Conservation (phyloP, 2,329 filamentous ascomycete genomes). For the Blumeriella jaapii region DNA sequence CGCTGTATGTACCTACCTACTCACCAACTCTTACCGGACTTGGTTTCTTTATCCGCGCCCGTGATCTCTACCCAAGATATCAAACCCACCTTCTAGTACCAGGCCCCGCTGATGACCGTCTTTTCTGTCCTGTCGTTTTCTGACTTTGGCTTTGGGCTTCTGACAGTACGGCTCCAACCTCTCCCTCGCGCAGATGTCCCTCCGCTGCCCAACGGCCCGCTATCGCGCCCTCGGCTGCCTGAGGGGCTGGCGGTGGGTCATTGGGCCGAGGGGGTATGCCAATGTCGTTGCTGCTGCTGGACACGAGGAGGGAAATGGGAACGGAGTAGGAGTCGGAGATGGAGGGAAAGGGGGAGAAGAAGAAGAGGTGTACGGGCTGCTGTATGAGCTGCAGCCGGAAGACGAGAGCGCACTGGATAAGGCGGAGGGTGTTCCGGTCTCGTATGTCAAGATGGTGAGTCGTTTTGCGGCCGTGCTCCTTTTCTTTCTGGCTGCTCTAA, state of each 20-base stretch:
- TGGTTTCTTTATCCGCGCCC: too few relatives aligned
- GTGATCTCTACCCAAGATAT: too few relatives aligned
- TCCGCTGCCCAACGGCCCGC: slow-evolving; percentile 44
- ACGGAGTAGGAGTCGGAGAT: too few relatives aligned
- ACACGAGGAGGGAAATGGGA: too few relatives aligned
- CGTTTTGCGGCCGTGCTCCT: background rate
- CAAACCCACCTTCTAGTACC: too few relatives aligned
- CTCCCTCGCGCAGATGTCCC: slow-evolving; percentile 51
- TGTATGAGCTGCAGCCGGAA: background rate
- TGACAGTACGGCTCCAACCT: slow-evolving; percentile 66
- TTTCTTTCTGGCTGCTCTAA: too few relatives aligned
- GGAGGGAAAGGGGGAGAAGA: too few relatives aligned
- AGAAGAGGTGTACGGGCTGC: slow-evolving; percentile 4
- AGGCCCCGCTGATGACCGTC: too few relatives aligned
- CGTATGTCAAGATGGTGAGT: slow-evolving; percentile 2
- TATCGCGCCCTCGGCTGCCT: slow-evolving; percentile 41
- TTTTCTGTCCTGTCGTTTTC: too few relatives aligned
- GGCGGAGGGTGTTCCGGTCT: slow-evolving; percentile 3
- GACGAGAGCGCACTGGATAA: slow-evolving; percentile 4
- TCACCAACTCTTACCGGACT: too few relatives aligned
- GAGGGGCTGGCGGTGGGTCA: slow-evolving; percentile 49
- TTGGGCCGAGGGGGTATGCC: slow-evolving; percentile 55
- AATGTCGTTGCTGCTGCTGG: slow-evolving; percentile 39
- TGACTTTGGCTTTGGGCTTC: too few relatives aligned
- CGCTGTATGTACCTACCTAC: too few relatives aligned